Evolutionary conservation across 2,329 filamentous ascomycete species (phyloP), one percentile per base, ranked within the genome.

Genomic region (Xylariaceae sp.): DNA sequence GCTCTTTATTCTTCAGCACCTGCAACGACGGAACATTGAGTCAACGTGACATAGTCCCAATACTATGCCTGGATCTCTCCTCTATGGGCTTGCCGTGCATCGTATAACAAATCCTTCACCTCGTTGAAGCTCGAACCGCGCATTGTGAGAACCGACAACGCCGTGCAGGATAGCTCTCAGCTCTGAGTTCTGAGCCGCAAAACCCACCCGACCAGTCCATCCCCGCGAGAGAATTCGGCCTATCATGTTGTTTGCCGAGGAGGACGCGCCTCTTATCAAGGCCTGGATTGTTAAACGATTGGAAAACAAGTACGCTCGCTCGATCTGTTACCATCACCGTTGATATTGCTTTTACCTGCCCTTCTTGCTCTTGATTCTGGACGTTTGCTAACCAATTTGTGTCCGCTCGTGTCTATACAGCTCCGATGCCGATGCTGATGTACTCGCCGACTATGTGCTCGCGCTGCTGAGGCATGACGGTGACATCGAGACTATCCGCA

Each of bases 361-460:
- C 6, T 13, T 11, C 13, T 45, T 58, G 37, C 55, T 47, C 56
- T 57, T 44, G 7, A 3, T 39, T 17, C 30, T 10, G 11, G 41
- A 53, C 53, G 4, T 55, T 45, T 8, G 62, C 57, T 62, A 23
- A 60, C 59, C 49, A 51, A 17, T 58, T 18, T 51, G n/a, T 54
- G 17, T 37, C 56, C 30, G 53, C 48, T 15, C 51, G n/a, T 44
- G 56, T 37, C 53, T 60, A n/a, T 52, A 34, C 63, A 90, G 88
- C 56, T 90, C 88, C 34, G 89, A 92, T 68, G 89, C 88, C 54
- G 90, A 94, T 71, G 83, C 87, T 37, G 89, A 92, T 68, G 88
- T 93, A 4, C 84, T 94, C 2, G 89, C 89, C 51, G 90, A 94
- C 67, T 94, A 92, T 71, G 87, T 93, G n/a, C 80, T 92, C 62